phyloP scores from a whole-genome alignment of 495 filamentous ascomycete species.

The Penicillium cosmopolitanum region DNA sequence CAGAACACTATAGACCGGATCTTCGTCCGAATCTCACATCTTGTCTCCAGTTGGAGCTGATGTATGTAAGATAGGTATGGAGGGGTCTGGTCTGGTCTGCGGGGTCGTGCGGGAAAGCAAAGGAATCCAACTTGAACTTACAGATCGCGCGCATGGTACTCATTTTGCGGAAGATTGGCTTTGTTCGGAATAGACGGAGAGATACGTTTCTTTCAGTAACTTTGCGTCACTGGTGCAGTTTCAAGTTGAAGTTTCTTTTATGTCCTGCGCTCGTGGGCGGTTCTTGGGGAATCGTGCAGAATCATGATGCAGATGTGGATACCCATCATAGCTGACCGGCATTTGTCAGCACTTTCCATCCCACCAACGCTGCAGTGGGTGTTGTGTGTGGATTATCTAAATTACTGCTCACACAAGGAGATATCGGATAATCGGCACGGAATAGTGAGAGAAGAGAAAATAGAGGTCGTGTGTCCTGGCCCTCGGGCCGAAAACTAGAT shows the following conservation, averaged over 20 bases:
- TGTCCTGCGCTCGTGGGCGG: conserved; percentile 2
- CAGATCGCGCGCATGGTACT: conserved; percentile 33
- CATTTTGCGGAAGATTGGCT: conserved; percentile 19
- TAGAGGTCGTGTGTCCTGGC: not conserved
- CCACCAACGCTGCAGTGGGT: not conserved
- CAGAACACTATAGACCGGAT: too few species aligned
- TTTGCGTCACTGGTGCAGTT: not conserved
- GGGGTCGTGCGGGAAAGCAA: conserved; percentile 1
- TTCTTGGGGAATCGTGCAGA: conserved; percentile 7
- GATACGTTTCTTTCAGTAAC: not conserved
- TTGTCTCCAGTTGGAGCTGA: not conserved
- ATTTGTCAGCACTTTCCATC: conserved; percentile 19
- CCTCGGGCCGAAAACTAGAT: not conserved
- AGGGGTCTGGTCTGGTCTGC: conserved; percentile 10
- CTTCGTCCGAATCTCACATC: not conserved
- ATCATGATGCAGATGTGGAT: not conserved
- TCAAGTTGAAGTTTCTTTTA: not conserved
- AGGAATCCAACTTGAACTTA: conserved; percentile 14
- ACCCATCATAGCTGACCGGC: not conserved
- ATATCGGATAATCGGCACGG: conserved; percentile 1
- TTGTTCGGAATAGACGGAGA: not conserved
- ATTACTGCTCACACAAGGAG: not conserved
- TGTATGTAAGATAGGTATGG: conserved; percentile 1
- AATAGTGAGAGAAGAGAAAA: not conserved
- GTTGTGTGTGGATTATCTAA: not conserved